A percentile compares a stretch with the other conserved stretches of the same genome.
Conservation (phyloP, 2,329 filamentous ascomycete species). For the Penicillium sp. region DNA sequence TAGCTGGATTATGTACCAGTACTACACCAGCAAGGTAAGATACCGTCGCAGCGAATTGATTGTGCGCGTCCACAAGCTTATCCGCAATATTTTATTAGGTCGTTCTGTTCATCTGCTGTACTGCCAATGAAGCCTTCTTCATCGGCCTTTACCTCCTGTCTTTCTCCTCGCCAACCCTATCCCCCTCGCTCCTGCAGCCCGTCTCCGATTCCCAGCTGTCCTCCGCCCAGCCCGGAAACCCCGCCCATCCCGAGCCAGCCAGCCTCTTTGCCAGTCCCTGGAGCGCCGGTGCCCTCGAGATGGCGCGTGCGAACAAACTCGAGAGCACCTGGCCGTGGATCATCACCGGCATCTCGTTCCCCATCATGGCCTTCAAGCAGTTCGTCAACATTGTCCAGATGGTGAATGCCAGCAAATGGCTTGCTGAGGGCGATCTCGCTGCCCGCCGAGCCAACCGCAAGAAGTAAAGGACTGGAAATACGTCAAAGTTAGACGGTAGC, state of each 20-base stretch:
- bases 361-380: constrained; percentile 90
- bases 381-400: constrained; percentile 92
- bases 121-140: constrained; percentile 94
- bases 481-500: neutral
- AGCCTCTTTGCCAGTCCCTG: constrained; percentile 85
- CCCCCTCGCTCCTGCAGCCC: constrained; percentile 73
- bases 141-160: constrained; percentile 96
- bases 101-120: constrained; percentile 88
- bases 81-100: constrained; percentile 53
- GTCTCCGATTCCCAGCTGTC: constrained; percentile 56
- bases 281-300: constrained; percentile 86
- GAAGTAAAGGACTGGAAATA: constrained; percentile 21
- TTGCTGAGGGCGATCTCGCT: constrained; percentile 81
- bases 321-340: constrained; percentile 75
- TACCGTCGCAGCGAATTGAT: too few relatives aligned
- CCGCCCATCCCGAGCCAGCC: constrained; percentile 66
- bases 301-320: constrained; percentile 92
- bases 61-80: neutral
- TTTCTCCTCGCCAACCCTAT: constrained; percentile 87
- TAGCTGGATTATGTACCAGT: constrained; percentile 87
- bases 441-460: constrained; percentile 55
- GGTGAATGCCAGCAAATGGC: constrained; percentile 85
- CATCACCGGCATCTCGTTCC: constrained; percentile 74
- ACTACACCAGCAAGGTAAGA: constrained; percentile 91
- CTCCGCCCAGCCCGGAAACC: constrained; percentile 63